phyloP scores from a whole-genome alignment of 805 yeast species.

The Ogataea methanolica region DNA sequence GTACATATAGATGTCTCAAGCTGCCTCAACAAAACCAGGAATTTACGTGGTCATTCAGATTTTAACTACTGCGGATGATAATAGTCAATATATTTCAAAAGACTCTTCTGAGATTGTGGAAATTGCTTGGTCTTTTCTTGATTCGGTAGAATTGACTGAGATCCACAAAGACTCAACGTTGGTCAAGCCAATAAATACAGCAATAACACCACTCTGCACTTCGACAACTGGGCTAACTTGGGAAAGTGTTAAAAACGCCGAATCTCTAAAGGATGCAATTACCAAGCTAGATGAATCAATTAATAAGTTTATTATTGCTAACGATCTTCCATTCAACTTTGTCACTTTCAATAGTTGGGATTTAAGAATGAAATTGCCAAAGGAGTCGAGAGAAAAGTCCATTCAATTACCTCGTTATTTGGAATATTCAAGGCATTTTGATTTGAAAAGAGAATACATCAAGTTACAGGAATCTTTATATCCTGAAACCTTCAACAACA shows the following conservation, averaged over 20 bases:
- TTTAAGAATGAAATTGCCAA: slow-evolving; percentile 68
- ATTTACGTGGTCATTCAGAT: slow-evolving; percentile 56
- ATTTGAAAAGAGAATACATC: slow-evolving; percentile 65
- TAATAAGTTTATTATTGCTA: slow-evolving; percentile 37
- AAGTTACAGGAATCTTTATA: slow-evolving; percentile 62
- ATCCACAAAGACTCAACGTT: slow-evolving; percentile 40
- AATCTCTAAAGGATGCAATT: slow-evolving; percentile 61
- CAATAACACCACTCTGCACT: slow-evolving; percentile 57
- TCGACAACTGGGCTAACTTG: slow-evolving; percentile 49
- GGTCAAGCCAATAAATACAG: slow-evolving; percentile 61
- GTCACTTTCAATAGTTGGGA: slow-evolving; percentile 66
- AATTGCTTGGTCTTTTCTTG: slow-evolving; percentile 62
- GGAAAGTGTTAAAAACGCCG: slow-evolving; percentile 57
- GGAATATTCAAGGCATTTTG: slow-evolving; percentile 73
- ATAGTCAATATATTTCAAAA: slow-evolving; percentile 49
- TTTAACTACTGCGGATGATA: slow-evolving; percentile 65
- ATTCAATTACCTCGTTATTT: slow-evolving; percentile 69
- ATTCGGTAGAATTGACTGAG: slow-evolving; percentile 45
- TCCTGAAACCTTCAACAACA: slow-evolving; percentile 43
- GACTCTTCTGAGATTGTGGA: slow-evolving; percentile 68
- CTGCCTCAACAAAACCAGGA: background rate
- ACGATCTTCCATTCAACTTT: slow-evolving; percentile 52
- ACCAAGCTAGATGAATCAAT: slow-evolving; percentile 46
- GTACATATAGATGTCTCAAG: background rate
- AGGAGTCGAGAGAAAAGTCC: slow-evolving; percentile 77